Conservation (phyloP, 2,329 filamentous ascomycete species). For the Cercospora zeae-maydis region DNA sequence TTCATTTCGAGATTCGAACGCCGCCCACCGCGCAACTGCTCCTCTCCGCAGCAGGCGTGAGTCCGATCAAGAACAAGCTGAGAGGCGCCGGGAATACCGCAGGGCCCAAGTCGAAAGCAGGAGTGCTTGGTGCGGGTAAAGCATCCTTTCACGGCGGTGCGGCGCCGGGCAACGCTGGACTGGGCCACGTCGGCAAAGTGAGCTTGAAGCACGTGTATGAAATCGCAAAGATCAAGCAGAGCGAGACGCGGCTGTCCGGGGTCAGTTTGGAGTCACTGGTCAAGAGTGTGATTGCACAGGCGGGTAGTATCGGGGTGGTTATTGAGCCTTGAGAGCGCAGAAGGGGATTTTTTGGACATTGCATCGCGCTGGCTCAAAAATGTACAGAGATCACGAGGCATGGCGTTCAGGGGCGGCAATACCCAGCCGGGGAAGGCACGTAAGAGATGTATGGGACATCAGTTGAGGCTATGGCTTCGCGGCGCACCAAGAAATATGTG, state of each 20-base stretch:
- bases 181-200: constrained; percentile 76
- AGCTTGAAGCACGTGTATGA: constrained; percentile 96
- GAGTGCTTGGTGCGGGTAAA: constrained; percentile 38
- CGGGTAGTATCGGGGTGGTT: constrained; percentile 49
- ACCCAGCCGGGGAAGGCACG: constrained; percentile 1
- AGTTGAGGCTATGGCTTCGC: neutral
- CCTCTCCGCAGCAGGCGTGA: constrained; percentile 74
- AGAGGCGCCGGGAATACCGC: constrained; percentile 61
- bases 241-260: constrained; percentile 50
- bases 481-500: neutral
- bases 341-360: neutral
- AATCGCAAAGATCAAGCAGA: constrained; percentile 90
- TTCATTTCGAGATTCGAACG: constrained; percentile 88
- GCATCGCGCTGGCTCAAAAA: neutral
- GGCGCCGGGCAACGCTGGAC: constrained; percentile 56
- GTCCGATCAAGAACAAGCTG: constrained; percentile 70
- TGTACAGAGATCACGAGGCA: neutral
- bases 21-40: constrained; percentile 87
- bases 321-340: constrained; percentile 43
- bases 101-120: constrained; percentile 41
- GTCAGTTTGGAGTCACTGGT: constrained; percentile 81
- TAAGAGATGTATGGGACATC: neutral
- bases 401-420: constrained; percentile 12
- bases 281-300: constrained; percentile 63
- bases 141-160: constrained; percentile 30